Conservation (phyloP, 441 rosid species). For the Mallotus japonicus region DNA sequence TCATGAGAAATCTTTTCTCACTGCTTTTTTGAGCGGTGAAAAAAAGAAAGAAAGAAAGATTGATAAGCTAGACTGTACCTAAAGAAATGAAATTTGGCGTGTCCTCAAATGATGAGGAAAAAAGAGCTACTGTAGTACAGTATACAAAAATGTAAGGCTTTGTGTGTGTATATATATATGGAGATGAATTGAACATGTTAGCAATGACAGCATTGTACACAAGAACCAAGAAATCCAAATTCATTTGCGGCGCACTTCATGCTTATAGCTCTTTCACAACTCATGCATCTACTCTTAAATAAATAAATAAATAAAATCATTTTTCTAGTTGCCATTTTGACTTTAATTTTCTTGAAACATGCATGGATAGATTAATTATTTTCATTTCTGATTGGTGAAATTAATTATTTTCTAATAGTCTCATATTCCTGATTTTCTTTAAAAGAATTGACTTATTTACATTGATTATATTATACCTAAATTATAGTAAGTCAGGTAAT, state of each 20-base stretch:
- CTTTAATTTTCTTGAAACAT: slow-evolving; percentile 16
- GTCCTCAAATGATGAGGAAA: background rate
- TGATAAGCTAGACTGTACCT: background rate
- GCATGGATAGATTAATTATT: background rate
- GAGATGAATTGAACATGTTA: background rate
- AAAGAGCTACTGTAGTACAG: background rate
- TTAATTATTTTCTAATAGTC: background rate
- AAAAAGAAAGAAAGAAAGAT: no score
- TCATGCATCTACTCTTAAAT: background rate
- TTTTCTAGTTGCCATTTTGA: background rate
- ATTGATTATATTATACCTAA: no score
- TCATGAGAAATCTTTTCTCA: no score
- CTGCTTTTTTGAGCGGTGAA: no score
- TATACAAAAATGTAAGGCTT: background rate
- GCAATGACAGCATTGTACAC: slow-evolving; percentile 24
- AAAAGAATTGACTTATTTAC: no score
- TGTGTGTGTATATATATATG: background rate
- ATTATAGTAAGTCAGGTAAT: no score
- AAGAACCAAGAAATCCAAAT: slow-evolving; percentile 23
- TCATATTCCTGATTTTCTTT: no score
- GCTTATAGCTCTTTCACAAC: slow-evolving; percentile 27
- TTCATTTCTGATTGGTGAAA: background rate
- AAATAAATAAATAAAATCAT: no score
- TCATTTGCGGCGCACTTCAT: slow-evolving; percentile 62
- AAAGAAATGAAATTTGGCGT: background rate